phyloP scores from a whole-genome alignment of 805 yeast genomes.

The Monosporozyma aerobia region DNA sequence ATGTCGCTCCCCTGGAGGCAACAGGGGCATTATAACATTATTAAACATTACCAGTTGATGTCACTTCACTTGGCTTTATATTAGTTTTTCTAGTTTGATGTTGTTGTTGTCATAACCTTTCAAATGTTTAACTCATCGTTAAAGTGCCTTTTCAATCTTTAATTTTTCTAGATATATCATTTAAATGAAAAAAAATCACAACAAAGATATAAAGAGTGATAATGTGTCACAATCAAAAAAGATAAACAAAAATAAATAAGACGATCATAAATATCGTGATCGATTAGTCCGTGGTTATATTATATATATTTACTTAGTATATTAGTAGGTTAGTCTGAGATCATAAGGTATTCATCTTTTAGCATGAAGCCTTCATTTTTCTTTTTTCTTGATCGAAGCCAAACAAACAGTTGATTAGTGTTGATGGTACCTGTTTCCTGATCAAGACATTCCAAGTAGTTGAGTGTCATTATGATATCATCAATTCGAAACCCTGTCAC shows the following conservation, averaged over 20 bases:
- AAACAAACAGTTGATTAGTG: constrained; percentile 8
- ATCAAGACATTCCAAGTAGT: constrained; percentile 41
- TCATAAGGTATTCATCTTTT: constrained; percentile 20
- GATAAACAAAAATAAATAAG: not conserved
- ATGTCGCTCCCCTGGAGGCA: not conserved
- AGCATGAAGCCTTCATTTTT: not conserved
- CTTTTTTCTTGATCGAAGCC: not conserved
- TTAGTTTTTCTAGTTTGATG: not conserved
- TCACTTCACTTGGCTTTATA: not conserved
- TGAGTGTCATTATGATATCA: constrained; percentile 52
- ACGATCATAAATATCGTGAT: not conserved
- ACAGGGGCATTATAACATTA: not conserved
- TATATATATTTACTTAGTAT: not conserved
- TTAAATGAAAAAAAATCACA: not conserved
- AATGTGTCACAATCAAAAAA: not conserved
- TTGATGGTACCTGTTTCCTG: constrained; percentile 15
- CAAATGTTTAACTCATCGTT: not conserved
- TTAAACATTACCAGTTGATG: not conserved
- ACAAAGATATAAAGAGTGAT: not conserved
- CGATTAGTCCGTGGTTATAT: not conserved
- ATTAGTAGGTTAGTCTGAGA: constrained; percentile 12
- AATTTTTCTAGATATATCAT: not conserved
- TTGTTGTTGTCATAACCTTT: not conserved
- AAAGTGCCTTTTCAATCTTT: not conserved
- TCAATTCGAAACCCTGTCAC: constrained; percentile 55